Base-by-base conservation (phyloP, 2,329 filamentous ascomycete genomes). In the Tolypocladium ovalisporum region DNA sequence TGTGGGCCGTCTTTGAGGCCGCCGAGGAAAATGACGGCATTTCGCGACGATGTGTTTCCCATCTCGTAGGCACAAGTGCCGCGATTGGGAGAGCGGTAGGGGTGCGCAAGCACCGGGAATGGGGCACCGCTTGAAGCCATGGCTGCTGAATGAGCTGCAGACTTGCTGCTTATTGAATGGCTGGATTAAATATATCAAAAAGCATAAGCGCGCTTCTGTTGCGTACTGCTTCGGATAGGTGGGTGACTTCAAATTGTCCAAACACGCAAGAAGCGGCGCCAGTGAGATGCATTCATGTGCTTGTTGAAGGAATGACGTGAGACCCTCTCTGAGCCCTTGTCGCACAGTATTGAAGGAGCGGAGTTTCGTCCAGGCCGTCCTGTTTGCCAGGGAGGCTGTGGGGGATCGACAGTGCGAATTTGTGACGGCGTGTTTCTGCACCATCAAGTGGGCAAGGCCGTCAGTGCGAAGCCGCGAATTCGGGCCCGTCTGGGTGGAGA, bases 1-100 rank as follows among this genome's bases (percentile, higher is more conserved):
- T 87, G 81, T 58, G 87, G 81, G 1, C 86, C 86, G 68, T 90
- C 88, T 40, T 79, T 79, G 19, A 91, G 79, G 39, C 88, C 88
- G 60, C 85, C 86, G 61, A 90, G 79, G 72, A 87, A 88, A 59
- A 90, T 70, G 56, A 90, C 70, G 3, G 83, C 84, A 70, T 89
- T 83, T 54, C 68, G 73, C 58, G 74, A 70, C 44, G 70, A 64
- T 13, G 63, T 47, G 19, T 68, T 66, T 29, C 78, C 77, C 22
- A 72, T 64, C 63, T 81, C 79, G 61, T 81, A 81, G 36, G 78
- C 78, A 58, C 71, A 74, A 8, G 74, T 71, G 54, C 71, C 65
- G 9, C 69, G 62, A 17, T 69, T 73, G 5, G 72, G 68, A 6
- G 76, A 77, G 27, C 69, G 64, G 61, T 76, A 79, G 0, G 73